Conservation (phyloP, 2,329 filamentous ascomycete genomes). For the Aotearoamyces nothofagi region DNA sequence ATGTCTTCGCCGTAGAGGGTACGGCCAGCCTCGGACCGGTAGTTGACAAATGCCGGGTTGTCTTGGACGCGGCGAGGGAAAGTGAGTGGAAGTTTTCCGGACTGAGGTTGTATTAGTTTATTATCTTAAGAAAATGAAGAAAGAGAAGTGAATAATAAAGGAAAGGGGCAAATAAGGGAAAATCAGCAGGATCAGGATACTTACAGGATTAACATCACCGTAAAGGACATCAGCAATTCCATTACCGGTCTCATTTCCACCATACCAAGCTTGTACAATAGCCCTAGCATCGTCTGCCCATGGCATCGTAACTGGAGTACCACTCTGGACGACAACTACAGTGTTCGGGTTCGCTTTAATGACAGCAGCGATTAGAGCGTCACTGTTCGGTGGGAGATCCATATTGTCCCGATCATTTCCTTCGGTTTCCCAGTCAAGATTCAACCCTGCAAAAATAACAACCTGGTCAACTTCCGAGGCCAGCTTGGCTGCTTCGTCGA, state of each 20-base stretch:
- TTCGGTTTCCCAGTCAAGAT: constrained; percentile 68
- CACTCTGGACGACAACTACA: constrained; percentile 62
- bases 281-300: constrained; percentile 40
- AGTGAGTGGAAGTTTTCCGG: constrained; percentile 57
- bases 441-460: constrained; percentile 63
- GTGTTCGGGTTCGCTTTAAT: constrained; percentile 52
- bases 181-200: no score
- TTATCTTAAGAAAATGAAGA: no score
- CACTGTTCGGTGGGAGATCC: constrained; percentile 57
- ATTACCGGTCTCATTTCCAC: constrained; percentile 76
- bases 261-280: constrained; percentile 69
- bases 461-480: constrained; percentile 63
- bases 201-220: constrained; percentile 57
- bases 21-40: constrained; percentile 51
- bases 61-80: constrained; percentile 56
- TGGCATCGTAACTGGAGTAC: constrained; percentile 60
- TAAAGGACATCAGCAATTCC: constrained; percentile 66
- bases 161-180: no score
- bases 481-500: constrained; percentile 49
- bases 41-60: constrained; percentile 66
- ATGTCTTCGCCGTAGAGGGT: constrained; percentile 68
- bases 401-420: constrained; percentile 66
- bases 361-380: constrained; percentile 53
- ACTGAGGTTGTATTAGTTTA: no score
- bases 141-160: no score